Evolutionary conservation across 306 rosid genomes (phyloP).

Genomic region (Medicago truncatula): DNA sequence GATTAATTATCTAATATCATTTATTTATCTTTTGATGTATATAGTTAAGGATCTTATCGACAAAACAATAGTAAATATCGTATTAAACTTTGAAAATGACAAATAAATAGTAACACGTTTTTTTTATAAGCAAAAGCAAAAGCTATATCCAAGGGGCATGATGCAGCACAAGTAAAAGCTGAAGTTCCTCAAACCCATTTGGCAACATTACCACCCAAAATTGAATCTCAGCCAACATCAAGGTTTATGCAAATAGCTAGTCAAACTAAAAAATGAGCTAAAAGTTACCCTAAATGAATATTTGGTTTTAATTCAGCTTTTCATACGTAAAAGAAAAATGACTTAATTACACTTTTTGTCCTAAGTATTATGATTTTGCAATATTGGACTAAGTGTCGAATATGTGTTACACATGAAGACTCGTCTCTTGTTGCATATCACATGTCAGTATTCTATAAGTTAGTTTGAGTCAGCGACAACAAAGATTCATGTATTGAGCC

Average conservation of each 20-base stretch:
- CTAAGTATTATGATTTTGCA: neutral
- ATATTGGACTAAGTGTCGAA: neutral
- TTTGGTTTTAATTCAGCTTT: neutral
- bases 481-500: conserved; percentile 65
- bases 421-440: no score
- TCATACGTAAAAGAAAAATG: neutral
- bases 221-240: conserved; percentile 34
- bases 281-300: neutral
- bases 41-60: neutral
- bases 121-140: conserved; percentile 1
- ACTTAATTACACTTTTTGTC: neutral
- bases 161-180: conserved; percentile 14
- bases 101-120: neutral
- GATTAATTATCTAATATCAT: no score
- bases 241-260: no score
- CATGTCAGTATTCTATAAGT: no score
- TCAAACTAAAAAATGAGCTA: neutral
- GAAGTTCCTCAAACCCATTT: conserved; percentile 33
- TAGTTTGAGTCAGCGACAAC: no score
- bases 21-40: no score
- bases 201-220: conserved; percentile 29
- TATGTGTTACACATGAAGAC: no score
- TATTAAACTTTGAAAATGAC: neutral
- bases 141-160: conserved; percentile 1
- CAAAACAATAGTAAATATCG: neutral